phyloP scores from a whole-genome alignment of 2,329 filamentous ascomycete species.

The Aureobasidium sp. region DNA sequence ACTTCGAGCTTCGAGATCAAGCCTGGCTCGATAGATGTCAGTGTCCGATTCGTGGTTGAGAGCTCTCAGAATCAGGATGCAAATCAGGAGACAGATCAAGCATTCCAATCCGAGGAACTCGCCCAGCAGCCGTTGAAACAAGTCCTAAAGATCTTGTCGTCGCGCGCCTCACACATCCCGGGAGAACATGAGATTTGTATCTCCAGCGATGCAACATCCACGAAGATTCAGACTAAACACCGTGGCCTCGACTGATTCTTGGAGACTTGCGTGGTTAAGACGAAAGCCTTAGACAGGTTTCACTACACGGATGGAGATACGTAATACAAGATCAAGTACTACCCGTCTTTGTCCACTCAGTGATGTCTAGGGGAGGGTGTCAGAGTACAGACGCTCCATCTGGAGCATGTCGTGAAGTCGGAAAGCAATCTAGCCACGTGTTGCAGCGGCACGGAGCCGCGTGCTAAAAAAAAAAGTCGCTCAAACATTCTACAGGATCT shows the following conservation, averaged over 20 bases:
- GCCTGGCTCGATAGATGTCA: neutral
- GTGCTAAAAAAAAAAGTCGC: neutral
- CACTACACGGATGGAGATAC: neutral
- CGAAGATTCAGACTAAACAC: neutral
- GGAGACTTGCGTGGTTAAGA: neutral
- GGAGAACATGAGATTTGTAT: conserved; percentile 3
- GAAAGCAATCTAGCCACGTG: neutral
- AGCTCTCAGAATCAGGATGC: neutral
- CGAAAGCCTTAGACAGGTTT: neutral
- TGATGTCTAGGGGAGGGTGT: neutral
- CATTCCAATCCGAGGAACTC: neutral
- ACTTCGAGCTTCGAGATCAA: neutral
- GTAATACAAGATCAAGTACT: neutral
- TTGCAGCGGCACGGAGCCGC: neutral
- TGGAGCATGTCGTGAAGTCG: neutral
- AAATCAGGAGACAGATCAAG: neutral
- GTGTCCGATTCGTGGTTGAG: neutral
- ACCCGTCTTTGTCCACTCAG: neutral
- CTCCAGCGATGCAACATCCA: neutral
- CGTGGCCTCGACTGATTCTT: neutral
- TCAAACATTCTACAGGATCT: neutral
- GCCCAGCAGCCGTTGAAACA: neutral
- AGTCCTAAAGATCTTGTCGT: neutral
- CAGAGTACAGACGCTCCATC: neutral
- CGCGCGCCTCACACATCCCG: neutral